Base-by-base conservation (phyloP, 2,329 filamentous ascomycete genomes). In the Sporothrix inflata region DNA sequence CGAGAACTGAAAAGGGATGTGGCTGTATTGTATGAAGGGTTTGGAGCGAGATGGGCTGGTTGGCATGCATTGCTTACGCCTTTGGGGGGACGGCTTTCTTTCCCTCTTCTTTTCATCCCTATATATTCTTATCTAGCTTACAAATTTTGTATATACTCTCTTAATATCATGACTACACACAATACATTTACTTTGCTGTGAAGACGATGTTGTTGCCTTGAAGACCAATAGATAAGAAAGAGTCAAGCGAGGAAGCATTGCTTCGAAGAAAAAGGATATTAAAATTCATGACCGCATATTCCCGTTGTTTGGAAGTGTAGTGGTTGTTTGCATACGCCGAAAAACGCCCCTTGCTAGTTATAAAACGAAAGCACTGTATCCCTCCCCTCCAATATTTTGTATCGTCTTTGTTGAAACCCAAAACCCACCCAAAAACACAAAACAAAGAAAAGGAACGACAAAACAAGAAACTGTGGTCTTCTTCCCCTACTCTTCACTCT, bases 401-500 rank as follows among this genome's bases (percentile, higher is more conserved):
- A 65, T 45, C 60, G 60, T 27, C 14, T n/a, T 40, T 34, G 30
- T 40, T 12, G 24, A 67, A 42, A 51, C 51, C 38, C 60, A 16
- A 14, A n/a, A 45, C 38, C 38, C 21, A 8, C 12, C 40, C 11
- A 45, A 16, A 7, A 19, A 24, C 11, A 27, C 12, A 63, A 45
- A 45, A 65, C 57, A 42, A 63, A 11, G n/a, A n/a, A n/a, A n/a
- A n/a, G n/a, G n/a, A 63, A 47, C 3, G 14, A 49, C 16, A 49
- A 49, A 49, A 16, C 4, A 24, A 63, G 40, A 11, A 45, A 42
- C n/a, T 27, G 21, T 5, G 11, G 7, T 27, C 34, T 14, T 24
- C 34, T 21, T 12, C 27, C 5, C 14, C 14, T 27, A 1, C 53
- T 21, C n/a, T 73, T 75, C 16, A 78, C 74, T 82, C 86, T 73